Conservation (phyloP, 352 stramenopile genomes). For the Phytopythium aichiense region DNA sequence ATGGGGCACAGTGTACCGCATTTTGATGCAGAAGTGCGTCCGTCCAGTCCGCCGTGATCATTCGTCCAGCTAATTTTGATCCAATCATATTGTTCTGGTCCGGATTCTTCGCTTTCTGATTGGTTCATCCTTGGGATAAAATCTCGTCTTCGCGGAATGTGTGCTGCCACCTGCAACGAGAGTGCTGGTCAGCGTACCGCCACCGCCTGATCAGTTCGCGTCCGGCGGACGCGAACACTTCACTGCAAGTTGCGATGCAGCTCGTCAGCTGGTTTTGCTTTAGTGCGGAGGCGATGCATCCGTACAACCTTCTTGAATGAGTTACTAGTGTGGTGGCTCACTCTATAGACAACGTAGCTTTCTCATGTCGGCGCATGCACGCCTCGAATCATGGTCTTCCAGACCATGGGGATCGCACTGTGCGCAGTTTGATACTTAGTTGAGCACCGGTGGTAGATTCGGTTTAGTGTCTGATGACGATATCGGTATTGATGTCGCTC, state of each 20-base stretch:
- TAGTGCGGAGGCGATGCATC: neutral
- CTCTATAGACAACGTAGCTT: too few species aligned
- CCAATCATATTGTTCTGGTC: neutral
- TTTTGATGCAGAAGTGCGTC: too few species aligned
- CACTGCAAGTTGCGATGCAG: neutral
- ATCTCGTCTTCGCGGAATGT: neutral
- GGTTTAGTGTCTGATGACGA: neutral
- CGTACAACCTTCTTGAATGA: too few species aligned
- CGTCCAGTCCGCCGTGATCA: too few species aligned
- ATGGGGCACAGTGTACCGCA: too few species aligned
- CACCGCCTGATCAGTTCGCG: neutral
- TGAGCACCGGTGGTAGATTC: neutral
- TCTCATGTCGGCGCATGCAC: too few species aligned
- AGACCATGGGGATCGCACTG: too few species aligned
- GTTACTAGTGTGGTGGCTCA: too few species aligned
- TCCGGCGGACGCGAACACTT: neutral
- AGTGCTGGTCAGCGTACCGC: neutral
- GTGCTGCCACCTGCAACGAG: neutral
- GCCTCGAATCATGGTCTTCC: too few species aligned
- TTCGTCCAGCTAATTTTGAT: neutral
- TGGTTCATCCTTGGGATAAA: slow-evolving; percentile 1
- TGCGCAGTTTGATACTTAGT: neutral
- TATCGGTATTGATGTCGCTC: neutral
- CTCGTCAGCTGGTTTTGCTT: neutral
- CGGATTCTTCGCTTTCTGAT: neutral